phyloP scores from a whole-genome alignment of 148 eudicot genomes.

The Fagopyrum esculentum region DNA sequence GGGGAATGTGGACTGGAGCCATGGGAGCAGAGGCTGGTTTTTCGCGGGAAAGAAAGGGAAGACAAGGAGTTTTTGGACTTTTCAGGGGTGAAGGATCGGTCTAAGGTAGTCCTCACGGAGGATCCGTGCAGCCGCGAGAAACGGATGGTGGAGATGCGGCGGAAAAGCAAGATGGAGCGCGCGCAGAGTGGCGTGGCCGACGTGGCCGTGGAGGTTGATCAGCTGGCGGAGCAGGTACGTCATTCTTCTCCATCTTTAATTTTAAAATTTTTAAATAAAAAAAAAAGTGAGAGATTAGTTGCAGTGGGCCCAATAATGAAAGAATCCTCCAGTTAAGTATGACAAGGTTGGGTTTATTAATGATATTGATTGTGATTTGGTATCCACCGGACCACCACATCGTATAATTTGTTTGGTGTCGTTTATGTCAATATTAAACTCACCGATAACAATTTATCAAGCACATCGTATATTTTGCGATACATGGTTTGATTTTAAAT shows the following conservation, averaged over 20 bases:
- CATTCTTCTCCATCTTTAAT: background rate
- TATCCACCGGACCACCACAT: no score
- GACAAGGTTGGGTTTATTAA: no score
- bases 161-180: slow-evolving; percentile 31
- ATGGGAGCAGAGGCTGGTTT: slow-evolving; percentile 35
- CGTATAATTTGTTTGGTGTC: no score
- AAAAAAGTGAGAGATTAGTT: background rate
- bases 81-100: slow-evolving; percentile 40
- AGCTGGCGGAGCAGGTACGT: slow-evolving; percentile 38
- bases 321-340: background rate
- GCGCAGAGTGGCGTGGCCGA: slow-evolving; percentile 18
- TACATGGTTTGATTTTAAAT: no score
- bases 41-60: slow-evolving; percentile 37
- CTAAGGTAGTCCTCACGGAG: slow-evolving; percentile 37
- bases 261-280: background rate
- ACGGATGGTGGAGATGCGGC: slow-evolving; percentile 32
- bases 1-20: slow-evolving; percentile 35
- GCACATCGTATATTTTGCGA: no score
- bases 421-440: no score
- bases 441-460: no score
- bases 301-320: background rate
- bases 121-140: slow-evolving; percentile 40
- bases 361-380: no score
- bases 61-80: slow-evolving; percentile 35
- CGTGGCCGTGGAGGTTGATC: slow-evolving; percentile 30